A percentile compares a stretch with the other conserved stretches of the same genome.
phyloP scores from a whole-genome alignment of 129 eudicot genomes.

The Ambrosia trifida region DNA sequence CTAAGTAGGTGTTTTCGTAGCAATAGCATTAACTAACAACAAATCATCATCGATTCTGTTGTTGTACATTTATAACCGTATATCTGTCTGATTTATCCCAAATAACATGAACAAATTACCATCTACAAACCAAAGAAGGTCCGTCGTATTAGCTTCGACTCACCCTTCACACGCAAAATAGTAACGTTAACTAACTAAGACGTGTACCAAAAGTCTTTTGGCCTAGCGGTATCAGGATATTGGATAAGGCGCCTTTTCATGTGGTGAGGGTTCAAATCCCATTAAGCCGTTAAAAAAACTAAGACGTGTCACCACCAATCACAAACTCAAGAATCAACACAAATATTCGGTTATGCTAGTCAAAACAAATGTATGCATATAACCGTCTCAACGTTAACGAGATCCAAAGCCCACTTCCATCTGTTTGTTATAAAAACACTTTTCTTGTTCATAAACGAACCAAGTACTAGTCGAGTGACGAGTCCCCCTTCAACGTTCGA shows the following conservation, averaged over 20 bases:
- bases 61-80: neutral
- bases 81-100: neutral
- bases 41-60: constrained; percentile 8
- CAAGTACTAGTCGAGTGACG: neutral
- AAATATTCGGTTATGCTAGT: neutral
- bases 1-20: constrained; percentile 13
- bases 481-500: neutral
- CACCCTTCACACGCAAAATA: neutral
- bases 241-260: too few species aligned
- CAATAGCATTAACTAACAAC: neutral
- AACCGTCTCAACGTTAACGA: neutral
- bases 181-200: neutral
- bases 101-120: constrained; percentile 4
- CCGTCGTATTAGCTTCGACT: neutral
- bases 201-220: too few species aligned
- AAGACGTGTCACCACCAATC: constrained; percentile 4
- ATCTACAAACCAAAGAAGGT: constrained; percentile 3
- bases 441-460: neutral
- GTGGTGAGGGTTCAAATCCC: too few species aligned
- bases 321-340: neutral
- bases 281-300: too few species aligned
- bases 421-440: neutral
- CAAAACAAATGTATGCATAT: neutral
- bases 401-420: constrained; percentile 4
- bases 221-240: too few species aligned